Base-by-base conservation (phyloP, 2,329 filamentous ascomycete species). In the Paecilomyces variotii region DNA sequence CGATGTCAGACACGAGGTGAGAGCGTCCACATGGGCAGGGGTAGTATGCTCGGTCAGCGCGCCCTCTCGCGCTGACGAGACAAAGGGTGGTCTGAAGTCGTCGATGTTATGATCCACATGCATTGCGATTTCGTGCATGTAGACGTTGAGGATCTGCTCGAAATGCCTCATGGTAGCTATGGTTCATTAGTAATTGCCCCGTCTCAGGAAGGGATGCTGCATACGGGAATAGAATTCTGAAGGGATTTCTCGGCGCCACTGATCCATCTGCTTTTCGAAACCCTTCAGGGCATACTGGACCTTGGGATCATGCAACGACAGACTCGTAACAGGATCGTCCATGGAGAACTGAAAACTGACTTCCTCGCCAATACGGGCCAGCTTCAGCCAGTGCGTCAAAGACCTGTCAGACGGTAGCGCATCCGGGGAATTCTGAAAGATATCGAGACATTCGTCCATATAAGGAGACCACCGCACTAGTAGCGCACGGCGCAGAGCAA, bases 71-170 rank as follows among this genome's bases (percentile, higher is more conserved):
- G 73, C 67, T 76, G 78, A 65, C 78, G 77, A 6, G 78, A 77
- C 24, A 76, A 76, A 60, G 67, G 74, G 65, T 59, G 68, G 61
- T 64, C 68, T 70, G 65, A 82, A 80, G 27, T 85, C 80, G 6
- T 84, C 79, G 2, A 79, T 78, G 24, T 77, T 78, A 61, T 83
- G 81, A 56, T 89, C 85, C 7, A 83, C 78, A 62, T 90, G 86
- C 62, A 92, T 82, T 2, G 84, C 85, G 57, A 89, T 84, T 71
- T 92, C 89, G 69, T 92, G 87, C 77, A 91, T 86, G 68, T 89
- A 91, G 2, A 92, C 76, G 61, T 81, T 87, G 35, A 90, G 70
- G 1, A 87, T 81, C 62, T 86, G 78, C 63, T 89, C 85, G 60
- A 83, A 82, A 63, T 91, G 80, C 19, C 77, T 75, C 53, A 91